Base-by-base conservation (phyloP, 139 green algal species). In the Micractinium conductrix region DNA sequence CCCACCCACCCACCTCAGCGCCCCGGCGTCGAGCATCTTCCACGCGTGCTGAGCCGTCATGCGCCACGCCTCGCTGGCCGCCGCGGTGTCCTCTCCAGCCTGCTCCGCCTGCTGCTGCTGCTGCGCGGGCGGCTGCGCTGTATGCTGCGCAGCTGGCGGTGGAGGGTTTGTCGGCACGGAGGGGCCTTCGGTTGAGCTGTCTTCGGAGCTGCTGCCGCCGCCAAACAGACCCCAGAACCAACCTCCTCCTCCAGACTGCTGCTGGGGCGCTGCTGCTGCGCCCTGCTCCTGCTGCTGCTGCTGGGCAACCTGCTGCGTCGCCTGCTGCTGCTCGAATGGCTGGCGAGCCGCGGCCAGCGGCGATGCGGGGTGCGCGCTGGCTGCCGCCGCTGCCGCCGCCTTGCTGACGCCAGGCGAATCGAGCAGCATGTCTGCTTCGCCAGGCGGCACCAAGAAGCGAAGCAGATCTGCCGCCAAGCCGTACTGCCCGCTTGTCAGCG, bases 391-490 rank as follows among this genome's bases (percentile, higher is more conserved):
- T 7, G 81, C 74, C 37, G 45, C 53, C 75, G 24, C 72, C 63
- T 21, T 68, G 35, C n/a, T 33, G 17, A 33, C n/a, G n/a, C 33
- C 22, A 6, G 35, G 30, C 12, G 48, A 38, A 40, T 65, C 43
- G 16, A 73, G 40, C 38, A 78, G 26, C 42, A 35, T 21, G 33
- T 80, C 82, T 24, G 58, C 35, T n/a, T 81, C 75, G 9, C 82
- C 80, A 9, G 92, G 93, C 14, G 92, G 92, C 33, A 95, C 80
- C 30, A 97, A 72, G 76, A 97, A 98, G 60, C 95, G 89, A 40
- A 98, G 88, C 79, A 98, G 89, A 82, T 98, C 95, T 3, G 91
- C 89, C 1, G 85, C 88, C 68, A 98, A 90, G n/a, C 86, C 83
- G 78, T 95, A 97, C 86, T 94, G 86, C 10, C 69, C 89, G 2